These are phyloP conservation scores for Globisporangium middletonii DNA, from an alignment of 352 stramenopile genomes.

Conservation along the genomic window DNA sequence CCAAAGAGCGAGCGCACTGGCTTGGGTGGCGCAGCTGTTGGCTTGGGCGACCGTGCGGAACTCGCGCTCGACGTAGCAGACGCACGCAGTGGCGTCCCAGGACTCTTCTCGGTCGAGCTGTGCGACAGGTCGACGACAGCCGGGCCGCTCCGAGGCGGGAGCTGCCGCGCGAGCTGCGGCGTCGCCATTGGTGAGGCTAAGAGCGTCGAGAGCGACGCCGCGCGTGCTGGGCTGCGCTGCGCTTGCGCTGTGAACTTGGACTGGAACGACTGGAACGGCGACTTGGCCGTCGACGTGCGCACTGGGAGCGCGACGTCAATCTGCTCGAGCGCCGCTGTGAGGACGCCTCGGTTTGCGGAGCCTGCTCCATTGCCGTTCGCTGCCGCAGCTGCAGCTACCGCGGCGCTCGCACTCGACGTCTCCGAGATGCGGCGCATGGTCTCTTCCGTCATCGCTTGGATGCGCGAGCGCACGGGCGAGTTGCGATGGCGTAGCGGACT, in stretches of 20 bases:
- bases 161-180: conserved; percentile 9
- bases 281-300: conserved; percentile 38
- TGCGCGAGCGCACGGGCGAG: conserved; percentile 11
- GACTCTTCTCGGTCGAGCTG: conserved; percentile 12
- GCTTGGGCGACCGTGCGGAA: conserved; percentile 6
- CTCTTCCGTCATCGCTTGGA: conserved; percentile 16
- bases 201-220: conserved; percentile 4
- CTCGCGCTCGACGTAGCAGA: neutral
- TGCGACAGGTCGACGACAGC: conserved; percentile 26
- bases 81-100: conserved; percentile 37
- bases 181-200: conserved; percentile 14
- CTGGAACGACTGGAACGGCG: conserved; percentile 77
- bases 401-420: neutral
- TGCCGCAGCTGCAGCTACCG: neutral
- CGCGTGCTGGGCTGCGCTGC: conserved; percentile 12
- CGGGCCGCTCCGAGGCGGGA: conserved; percentile 21
- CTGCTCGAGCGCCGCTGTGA: conserved; percentile 33
- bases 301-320: conserved; percentile 30
- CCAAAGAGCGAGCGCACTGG: conserved; percentile 49
- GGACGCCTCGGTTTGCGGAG: neutral
- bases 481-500: conserved; percentile 19
- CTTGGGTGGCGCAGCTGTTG: conserved; percentile 21
- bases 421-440: conserved; percentile 14
- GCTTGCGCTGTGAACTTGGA: conserved; percentile 37
- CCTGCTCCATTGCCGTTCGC: conserved; percentile 23